Evolutionary conservation across 129 eudicot genomes (phyloP).

Genomic region (Lactuca saligna): DNA sequence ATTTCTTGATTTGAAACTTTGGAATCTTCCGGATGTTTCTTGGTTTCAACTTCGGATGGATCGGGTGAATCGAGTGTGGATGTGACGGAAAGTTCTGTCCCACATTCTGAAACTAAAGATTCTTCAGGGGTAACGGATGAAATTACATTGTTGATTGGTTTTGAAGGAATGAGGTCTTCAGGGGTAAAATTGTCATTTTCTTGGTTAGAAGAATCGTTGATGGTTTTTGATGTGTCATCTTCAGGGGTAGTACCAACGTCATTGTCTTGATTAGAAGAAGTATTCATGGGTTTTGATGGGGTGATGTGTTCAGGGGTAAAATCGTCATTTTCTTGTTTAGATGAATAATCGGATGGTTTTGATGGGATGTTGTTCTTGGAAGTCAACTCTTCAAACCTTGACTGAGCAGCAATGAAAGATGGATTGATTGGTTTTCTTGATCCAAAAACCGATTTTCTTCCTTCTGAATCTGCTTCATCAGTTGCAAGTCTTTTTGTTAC

Average conservation of each 20-base stretch:
- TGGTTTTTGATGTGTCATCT: background rate
- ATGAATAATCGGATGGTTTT: conserved; percentile 32
- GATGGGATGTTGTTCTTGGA: conserved; percentile 33
- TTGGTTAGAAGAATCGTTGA: background rate
- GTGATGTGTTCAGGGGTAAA: background rate
- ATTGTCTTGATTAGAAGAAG: background rate
- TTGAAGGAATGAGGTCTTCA: conserved; percentile 3
- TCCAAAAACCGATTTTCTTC: conserved; percentile 46
- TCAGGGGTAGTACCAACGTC: conserved; percentile 1
- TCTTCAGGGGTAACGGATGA: conserved; percentile 35
- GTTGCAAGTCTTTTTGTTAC: conserved; percentile 45
- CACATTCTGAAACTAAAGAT: conserved; percentile 62
- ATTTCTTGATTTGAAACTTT: conserved; percentile 36
- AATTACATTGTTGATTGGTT: conserved; percentile 29
- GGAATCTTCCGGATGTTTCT: conserved; percentile 34
- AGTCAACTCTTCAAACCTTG: conserved; percentile 78
- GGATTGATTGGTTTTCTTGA: conserved; percentile 73
- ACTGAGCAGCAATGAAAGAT: conserved; percentile 87
- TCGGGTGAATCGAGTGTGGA: conserved; percentile 91
- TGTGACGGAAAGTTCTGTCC: conserved; percentile 82
- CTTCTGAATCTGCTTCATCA: conserved; percentile 58
- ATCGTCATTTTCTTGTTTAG: conserved; percentile 34
- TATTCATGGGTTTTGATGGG: background rate
- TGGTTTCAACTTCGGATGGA: conserved; percentile 43
- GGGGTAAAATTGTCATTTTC: background rate